A percentile compares a stretch with the other conserved stretches of the same genome.
Conservation (phyloP, 441 rosid genomes). For the Geranium incanum region DNA sequence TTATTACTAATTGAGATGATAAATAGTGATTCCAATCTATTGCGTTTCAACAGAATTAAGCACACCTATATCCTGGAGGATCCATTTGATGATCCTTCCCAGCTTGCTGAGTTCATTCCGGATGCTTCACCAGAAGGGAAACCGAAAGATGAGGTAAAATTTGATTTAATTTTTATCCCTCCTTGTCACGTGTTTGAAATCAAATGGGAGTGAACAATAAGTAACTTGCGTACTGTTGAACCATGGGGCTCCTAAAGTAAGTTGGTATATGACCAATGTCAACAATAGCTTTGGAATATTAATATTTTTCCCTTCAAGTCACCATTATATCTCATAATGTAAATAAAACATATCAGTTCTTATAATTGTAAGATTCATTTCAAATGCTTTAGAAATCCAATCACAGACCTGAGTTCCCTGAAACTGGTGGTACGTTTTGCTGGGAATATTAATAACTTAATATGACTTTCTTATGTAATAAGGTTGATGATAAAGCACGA, state of each 20-base stretch:
- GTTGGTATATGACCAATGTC: neutral
- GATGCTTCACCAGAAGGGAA: conserved; percentile 91
- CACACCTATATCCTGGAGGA: conserved; percentile 73
- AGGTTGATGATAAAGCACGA: conserved; percentile 72
- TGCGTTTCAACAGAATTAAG: conserved; percentile 51
- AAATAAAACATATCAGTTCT: neutral
- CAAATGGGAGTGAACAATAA: neutral
- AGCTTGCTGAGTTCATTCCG: conserved; percentile 65
- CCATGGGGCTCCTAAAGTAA: neutral
- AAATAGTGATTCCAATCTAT: neutral
- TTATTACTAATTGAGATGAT: neutral
- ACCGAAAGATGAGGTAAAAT: conserved; percentile 76
- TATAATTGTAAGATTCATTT: neutral
- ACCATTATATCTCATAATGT: neutral
- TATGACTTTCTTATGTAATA: conserved; percentile 8
- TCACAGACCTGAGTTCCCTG: neutral
- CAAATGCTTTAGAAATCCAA: neutral
- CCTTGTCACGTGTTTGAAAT: conserved; percentile 7
- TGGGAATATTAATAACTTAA: neutral
- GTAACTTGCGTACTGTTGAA: neutral
- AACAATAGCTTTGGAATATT: neutral
- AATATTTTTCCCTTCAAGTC: neutral
- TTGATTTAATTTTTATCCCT: conserved; percentile 11
- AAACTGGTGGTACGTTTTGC: neutral
- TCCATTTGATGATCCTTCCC: conserved; percentile 87